Evolutionary conservation across 2,329 filamentous ascomycete genomes (phyloP), one percentile per base, ranked within the genome.

Genomic region (Colletotrichum noveboracense): DNA sequence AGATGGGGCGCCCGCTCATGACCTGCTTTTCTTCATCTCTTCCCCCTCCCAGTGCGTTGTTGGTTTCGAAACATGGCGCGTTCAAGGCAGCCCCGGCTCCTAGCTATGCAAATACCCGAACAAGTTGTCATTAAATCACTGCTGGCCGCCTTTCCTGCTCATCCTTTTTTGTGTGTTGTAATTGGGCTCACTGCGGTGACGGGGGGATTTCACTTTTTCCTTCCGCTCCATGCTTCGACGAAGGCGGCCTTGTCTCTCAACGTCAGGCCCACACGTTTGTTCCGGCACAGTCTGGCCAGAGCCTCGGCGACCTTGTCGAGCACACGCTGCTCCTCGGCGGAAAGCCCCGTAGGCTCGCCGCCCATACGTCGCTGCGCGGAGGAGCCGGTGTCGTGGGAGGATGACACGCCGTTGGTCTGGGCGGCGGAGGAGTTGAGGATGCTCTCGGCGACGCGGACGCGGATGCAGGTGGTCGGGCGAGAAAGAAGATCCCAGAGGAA

Each of bases 401-500:
- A 79, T 8, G 81, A 82, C 6, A 79, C 79, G 3, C 84, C 86
- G 14, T 87, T 85, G 13, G 82, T 82, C 65, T 80, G 80, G 6
- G 83, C 82, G 4, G 82, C 82, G 2, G 88, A 82, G 5, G 85
- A 87, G 76, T 92, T 93, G 78, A 86, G 84, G 65, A 96, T 90
- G 1, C 91, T 91, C 81, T 96, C 94, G 1, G 96, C 97, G 71
- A 99, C 96, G 66, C 97, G 92, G 14, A 98, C 96, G 28, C 96
- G 92, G 80, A 99, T 96, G 80, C 93, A 96, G 78, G 98, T 97
- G 2, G 95, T 97, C 1, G 96, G 94, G 64, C 93, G 92, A 58
- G 94, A 95, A 38, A 98, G 91, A 10, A 98, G 88, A 69, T 93
- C 94, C 96, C 96, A 99, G 10, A 98, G 82, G 83, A 98, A 98